phyloP scores from a whole-genome alignment of 2,329 filamentous ascomycete genomes.

The Tolypocladium pustulatum region DNA sequence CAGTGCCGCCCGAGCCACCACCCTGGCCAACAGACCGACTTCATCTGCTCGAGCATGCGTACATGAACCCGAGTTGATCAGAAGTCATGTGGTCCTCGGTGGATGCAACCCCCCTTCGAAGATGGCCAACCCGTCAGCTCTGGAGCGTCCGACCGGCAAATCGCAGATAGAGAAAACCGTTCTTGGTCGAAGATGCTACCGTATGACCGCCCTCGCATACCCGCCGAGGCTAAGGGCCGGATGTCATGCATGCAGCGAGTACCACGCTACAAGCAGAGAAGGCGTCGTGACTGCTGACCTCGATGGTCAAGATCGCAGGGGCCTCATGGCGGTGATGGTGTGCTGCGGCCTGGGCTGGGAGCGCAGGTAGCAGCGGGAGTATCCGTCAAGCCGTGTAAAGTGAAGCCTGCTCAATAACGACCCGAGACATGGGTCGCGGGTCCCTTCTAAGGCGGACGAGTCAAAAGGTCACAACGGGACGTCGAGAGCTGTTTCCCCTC shows the following conservation, averaged over 20 bases:
- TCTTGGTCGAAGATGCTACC: not conserved
- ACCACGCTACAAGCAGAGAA: not conserved
- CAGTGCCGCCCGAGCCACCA: not conserved
- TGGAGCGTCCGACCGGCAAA: not conserved
- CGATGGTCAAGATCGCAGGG: not conserved
- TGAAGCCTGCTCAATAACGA: not conserved
- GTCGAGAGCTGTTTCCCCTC: not conserved
- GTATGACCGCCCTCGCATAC: conserved; percentile 3
- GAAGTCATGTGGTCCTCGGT: not conserved
- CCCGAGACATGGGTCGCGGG: not conserved
- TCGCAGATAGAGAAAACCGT: not conserved
- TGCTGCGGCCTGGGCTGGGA: conserved; percentile 1
- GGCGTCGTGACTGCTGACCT: not conserved
- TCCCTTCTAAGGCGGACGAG: not conserved
- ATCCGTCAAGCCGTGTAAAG: not conserved
- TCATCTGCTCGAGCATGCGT: not conserved
- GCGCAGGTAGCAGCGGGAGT: conserved; percentile 1
- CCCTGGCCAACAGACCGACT: not conserved
- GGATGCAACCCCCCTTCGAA: not conserved
- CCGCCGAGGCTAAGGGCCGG: conserved; percentile 5
- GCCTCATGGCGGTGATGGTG: not conserved
- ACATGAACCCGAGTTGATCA: not conserved
- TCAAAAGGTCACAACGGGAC: not conserved
- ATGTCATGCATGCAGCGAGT: not conserved
- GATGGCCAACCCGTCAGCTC: not conserved